Evolutionary conservation across 208 protist species (phyloP).

Genomic region (Acanthamoeba royreba): DNA sequence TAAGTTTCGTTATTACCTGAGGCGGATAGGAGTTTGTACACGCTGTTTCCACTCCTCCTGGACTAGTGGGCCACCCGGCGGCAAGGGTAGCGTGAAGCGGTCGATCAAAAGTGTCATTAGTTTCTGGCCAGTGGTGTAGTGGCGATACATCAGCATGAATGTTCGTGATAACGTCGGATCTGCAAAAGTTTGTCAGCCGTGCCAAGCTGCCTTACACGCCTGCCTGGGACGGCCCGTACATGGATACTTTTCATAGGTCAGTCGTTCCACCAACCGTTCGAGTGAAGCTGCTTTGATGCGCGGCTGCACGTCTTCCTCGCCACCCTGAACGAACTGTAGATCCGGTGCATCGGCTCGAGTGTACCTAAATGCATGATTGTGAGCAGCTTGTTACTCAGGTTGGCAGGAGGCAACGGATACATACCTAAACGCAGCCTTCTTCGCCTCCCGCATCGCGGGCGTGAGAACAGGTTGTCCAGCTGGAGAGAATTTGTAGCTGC

Average conservation of each 20-base stretch:
- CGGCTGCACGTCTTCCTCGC: background rate
- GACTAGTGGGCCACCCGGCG: background rate
- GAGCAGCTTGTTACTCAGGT: too few relatives aligned
- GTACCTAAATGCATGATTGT: too few relatives aligned
- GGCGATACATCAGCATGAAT: background rate
- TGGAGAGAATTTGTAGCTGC: background rate
- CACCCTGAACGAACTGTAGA: background rate
- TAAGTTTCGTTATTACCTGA: background rate
- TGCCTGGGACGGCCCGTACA: too few relatives aligned
- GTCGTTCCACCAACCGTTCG: background rate
- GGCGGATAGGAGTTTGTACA: background rate
- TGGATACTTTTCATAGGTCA: conserved; percentile 35
- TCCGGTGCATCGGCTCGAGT: background rate
- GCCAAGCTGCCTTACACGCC: too few relatives aligned
- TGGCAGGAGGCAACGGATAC: too few relatives aligned
- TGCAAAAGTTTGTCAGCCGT: too few relatives aligned
- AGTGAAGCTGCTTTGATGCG: conserved; percentile 7
- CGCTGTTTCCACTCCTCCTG: background rate
- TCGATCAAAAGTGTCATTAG: conserved; percentile 1
- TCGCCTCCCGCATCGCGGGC: background rate
- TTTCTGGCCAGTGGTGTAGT: background rate
- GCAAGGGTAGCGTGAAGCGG: background rate
- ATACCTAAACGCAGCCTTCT: background rate
- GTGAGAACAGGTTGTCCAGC: background rate
- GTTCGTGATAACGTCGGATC: background rate